Conservation (phyloP, 352 stramenopile genomes). For the Phytophthora foliorum region DNA sequence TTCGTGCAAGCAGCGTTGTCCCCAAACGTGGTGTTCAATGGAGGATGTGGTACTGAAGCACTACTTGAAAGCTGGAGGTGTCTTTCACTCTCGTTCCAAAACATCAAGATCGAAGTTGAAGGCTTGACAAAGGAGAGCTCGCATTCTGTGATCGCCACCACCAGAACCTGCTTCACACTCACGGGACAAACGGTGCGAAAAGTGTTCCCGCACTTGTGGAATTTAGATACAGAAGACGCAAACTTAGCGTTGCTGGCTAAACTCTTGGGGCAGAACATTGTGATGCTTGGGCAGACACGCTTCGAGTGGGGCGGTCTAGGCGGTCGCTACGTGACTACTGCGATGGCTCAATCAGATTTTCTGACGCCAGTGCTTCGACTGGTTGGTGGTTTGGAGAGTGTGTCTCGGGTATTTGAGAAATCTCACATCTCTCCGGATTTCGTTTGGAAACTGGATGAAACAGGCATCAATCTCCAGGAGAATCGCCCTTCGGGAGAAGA, state of each 20-base stretch:
- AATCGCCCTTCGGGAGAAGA: too few relatives aligned
- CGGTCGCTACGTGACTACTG: not conserved
- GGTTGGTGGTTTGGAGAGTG: constrained; percentile 7
- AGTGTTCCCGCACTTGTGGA: not conserved
- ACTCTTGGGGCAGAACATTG: constrained; percentile 1
- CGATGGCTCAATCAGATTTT: constrained; percentile 6
- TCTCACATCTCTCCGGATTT: constrained; percentile 1
- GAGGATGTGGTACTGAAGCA: not conserved
- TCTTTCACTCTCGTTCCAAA: not conserved
- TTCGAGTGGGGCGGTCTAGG: constrained; percentile 2
- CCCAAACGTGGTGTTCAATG: constrained; percentile 1
- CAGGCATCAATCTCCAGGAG: too few relatives aligned
- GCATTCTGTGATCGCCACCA: not conserved
- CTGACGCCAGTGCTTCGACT: constrained; percentile 4
- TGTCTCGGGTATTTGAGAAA: constrained; percentile 1
- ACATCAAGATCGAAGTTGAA: not conserved
- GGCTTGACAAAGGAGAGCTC: not conserved
- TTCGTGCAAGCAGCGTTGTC: constrained; percentile 7
- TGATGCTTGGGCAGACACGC: not conserved
- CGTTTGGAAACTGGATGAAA: not conserved
- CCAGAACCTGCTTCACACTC: not conserved
- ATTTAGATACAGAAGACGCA: not conserved
- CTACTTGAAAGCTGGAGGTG: not conserved
- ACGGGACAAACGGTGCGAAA: not conserved
- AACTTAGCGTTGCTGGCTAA: not conserved